Evolutionary conservation across 1,284 basidiomycete genomes (phyloP).

Genomic region (Cryptococcus sp.): DNA sequence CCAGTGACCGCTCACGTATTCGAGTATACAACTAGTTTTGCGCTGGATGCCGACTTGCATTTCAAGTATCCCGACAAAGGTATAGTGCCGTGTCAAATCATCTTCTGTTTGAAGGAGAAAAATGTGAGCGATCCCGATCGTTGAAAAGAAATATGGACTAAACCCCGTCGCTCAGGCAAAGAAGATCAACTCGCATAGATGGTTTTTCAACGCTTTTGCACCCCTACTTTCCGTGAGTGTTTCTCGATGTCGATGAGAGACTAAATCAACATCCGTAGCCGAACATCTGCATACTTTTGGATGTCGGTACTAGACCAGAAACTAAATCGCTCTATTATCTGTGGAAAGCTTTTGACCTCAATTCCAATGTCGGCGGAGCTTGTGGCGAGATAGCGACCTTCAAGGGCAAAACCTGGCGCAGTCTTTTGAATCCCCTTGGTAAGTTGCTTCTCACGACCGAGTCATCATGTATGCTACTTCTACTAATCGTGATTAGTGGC

Average conservation of each 20-base stretch:
- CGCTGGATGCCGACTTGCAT: constrained; percentile 80
- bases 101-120: constrained; percentile 75
- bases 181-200: constrained; percentile 94
- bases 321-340: constrained; percentile 79
- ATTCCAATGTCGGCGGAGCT: constrained; percentile 89
- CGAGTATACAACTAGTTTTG: constrained; percentile 87
- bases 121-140: constrained; percentile 68
- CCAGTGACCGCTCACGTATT: constrained; percentile 91
- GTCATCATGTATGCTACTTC: neutral
- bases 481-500: constrained; percentile 63
- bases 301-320: constrained; percentile 88
- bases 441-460: constrained; percentile 26
- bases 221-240: constrained; percentile 37
- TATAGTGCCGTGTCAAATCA: constrained; percentile 86
- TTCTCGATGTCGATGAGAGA: neutral
- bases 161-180: constrained; percentile 63
- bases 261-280: constrained; percentile 62
- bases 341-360: constrained; percentile 92
- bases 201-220: constrained; percentile 91
- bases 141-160: no score
- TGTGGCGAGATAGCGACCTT: constrained; percentile 93
- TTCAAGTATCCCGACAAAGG: constrained; percentile 94
- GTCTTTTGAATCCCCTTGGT: constrained; percentile 82
- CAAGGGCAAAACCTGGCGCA: constrained; percentile 83
- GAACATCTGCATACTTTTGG: constrained; percentile 60